Evolutionary conservation across 805 yeast genomes (phyloP), one percentile per base, ranked within the genome.

Genomic region (Naumovozyma dairenensis): DNA sequence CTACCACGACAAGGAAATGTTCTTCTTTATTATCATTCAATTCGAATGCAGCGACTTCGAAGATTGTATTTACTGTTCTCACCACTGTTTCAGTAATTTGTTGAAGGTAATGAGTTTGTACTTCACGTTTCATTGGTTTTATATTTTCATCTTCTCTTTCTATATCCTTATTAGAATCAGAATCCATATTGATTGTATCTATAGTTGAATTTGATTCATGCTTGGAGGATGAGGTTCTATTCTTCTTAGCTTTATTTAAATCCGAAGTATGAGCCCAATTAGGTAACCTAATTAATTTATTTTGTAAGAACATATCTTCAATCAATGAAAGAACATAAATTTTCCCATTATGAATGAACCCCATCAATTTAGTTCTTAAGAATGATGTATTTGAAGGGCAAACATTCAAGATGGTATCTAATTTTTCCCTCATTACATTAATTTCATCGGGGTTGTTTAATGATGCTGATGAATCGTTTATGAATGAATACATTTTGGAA

Each of bases 41-140:
- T 35, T 92, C 96, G 58, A 92, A 92, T 14, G 92, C 86, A 1
- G 96, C 80, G 41, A 95, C 84, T 48, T 92, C 98, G 34, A 77
- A 78, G 1, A 87, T 79, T 28, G 80, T 78, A 16, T 85, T 72
- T 4, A 92, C 83, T 28, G 78, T 80, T 37, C 85, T 67, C 12
- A 87, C 92, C 31, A 92, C 62, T 0, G 96, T 81, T 32, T 81
- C 83, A 16, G 89, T 77, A 28, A 92, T 62, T 55, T 92, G 97
- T 5, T 86, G 80, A 0, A 94, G 71, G 53, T 87, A 92, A 55
- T 83, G 93, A 39, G 59, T 53, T 33, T 58, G 59, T 2, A 55
- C 51, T 13, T 53, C 41, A 8, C 61, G 42, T 26, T 44, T 48
- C 4, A 43, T 33, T 6, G 28, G 28, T 2, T 19, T 13, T 6